Conservation (phyloP, 345 rosid species). For the Odontarrhena argentea region DNA sequence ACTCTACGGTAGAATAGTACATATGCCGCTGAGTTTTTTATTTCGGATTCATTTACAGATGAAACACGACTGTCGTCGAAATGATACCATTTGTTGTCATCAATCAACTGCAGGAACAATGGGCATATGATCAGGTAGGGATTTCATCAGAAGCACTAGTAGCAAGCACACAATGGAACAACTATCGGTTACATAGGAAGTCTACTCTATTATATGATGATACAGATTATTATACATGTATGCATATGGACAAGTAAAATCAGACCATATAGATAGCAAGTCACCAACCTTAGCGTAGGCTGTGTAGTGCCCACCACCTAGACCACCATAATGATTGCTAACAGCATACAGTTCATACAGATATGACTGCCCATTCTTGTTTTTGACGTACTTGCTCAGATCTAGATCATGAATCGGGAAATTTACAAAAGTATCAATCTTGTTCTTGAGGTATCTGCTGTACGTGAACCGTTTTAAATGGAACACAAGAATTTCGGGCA, state of each 20-base stretch:
- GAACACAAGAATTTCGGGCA: constrained; percentile 92
- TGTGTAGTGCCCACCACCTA: constrained; percentile 98
- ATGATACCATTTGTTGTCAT: constrained; percentile 90
- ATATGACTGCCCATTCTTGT: constrained; percentile 60
- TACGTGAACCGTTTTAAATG: constrained; percentile 93
- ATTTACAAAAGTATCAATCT: constrained; percentile 85
- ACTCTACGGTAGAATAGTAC: constrained; percentile 86
- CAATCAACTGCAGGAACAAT: constrained; percentile 66
- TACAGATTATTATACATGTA: neutral
- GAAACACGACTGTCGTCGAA: constrained; percentile 89
- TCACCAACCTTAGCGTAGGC: constrained; percentile 86
- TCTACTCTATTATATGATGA: neutral
- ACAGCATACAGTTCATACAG: constrained; percentile 80
- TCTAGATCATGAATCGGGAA: constrained; percentile 88
- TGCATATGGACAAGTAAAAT: constrained; percentile 1
- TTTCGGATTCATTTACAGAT: constrained; percentile 65
- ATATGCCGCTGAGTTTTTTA: constrained; percentile 82
- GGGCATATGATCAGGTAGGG: constrained; percentile 15
- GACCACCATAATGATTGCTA: constrained; percentile 97
- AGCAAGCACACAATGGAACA: neutral
- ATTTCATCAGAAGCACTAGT: neutral
- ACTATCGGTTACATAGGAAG: neutral
- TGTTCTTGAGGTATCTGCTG: constrained; percentile 89
- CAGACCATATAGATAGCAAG: neutral
- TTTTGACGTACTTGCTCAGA: constrained; percentile 73